Conservation (phyloP, 2,329 filamentous ascomycete genomes). For the Exophiala mesophila region DNA sequence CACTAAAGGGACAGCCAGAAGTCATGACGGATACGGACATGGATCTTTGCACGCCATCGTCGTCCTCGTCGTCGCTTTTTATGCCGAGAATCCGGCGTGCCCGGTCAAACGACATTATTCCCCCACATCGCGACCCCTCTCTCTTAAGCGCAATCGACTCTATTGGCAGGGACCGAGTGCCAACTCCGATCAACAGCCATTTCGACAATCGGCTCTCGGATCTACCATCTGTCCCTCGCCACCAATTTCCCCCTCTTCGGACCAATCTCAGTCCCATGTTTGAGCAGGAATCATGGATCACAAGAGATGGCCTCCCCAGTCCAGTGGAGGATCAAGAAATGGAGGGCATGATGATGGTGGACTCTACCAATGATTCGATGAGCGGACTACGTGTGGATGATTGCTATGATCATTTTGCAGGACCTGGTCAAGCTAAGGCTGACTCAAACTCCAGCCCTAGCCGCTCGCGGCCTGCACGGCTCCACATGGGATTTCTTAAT, state of each 20-base stretch:
- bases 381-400: conserved; percentile 6
- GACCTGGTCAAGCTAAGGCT: too few species aligned
- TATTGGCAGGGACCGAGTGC: conserved; percentile 20
- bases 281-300: conserved; percentile 26
- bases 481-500: conserved; percentile 72
- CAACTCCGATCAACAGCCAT: conserved; percentile 23
- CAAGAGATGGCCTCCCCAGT: conserved; percentile 21
- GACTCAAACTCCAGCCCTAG: conserved; percentile 14
- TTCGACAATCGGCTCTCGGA: conserved; percentile 22
- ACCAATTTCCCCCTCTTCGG: conserved; percentile 21
- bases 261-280: conserved; percentile 26
- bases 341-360: conserved; percentile 19
- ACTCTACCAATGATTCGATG: conserved; percentile 11
- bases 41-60: conserved; percentile 7
- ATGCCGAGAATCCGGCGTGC: conserved; percentile 18
- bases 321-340: conserved; percentile 21
- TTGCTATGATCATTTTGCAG: too few species aligned
- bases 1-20: conserved; percentile 5
- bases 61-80: conserved; percentile 1
- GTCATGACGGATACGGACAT: conserved; percentile 13
- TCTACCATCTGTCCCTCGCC: conserved; percentile 17
- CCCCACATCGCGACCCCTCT: conserved; percentile 14
- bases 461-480: conserved; percentile 38
- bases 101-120: conserved; percentile 26
- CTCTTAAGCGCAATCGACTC: conserved; percentile 12